These are phyloP conservation scores for Xylogone sp. DNA, from an alignment of 2,329 filamentous ascomycete genomes.

Conservation along the genomic window DNA sequence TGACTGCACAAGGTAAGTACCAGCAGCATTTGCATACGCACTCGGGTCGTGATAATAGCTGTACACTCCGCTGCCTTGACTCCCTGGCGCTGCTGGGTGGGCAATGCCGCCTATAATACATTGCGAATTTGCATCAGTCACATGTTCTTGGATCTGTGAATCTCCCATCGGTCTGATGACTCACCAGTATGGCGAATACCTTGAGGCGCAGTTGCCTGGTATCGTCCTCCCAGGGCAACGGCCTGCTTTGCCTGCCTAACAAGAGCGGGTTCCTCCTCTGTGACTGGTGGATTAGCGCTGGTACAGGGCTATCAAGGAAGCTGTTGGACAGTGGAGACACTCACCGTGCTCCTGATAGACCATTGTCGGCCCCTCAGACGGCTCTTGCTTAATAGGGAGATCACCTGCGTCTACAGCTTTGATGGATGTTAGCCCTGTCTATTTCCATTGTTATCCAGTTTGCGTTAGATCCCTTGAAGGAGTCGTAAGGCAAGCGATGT, in stretches of 20 bases:
- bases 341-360: not conserved
- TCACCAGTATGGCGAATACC: constrained; percentile 12
- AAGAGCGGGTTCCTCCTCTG: not conserved
- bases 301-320: not conserved
- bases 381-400: not conserved
- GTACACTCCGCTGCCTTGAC: constrained; percentile 3
- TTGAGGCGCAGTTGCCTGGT: constrained; percentile 7
- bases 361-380: not conserved
- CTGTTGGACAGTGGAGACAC: not conserved
- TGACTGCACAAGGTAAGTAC: not conserved
- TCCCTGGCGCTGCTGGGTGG: constrained; percentile 3
- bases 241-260: not conserved
- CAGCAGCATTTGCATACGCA: not conserved
- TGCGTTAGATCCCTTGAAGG: too few species aligned
- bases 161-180: constrained; percentile 9
- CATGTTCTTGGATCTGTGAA: constrained; percentile 13
- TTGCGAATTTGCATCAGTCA: constrained; percentile 12
- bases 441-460: too few species aligned
- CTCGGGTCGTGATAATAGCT: not conserved
- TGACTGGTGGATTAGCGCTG: not conserved
- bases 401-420: not conserved
- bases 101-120: constrained; percentile 7
- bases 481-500: too few species aligned
- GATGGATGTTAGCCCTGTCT: not conserved
- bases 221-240: not conserved